Evolutionary conservation across 78 protist species (phyloP).

Genomic region (Dictyostelium discoideum): DNA sequence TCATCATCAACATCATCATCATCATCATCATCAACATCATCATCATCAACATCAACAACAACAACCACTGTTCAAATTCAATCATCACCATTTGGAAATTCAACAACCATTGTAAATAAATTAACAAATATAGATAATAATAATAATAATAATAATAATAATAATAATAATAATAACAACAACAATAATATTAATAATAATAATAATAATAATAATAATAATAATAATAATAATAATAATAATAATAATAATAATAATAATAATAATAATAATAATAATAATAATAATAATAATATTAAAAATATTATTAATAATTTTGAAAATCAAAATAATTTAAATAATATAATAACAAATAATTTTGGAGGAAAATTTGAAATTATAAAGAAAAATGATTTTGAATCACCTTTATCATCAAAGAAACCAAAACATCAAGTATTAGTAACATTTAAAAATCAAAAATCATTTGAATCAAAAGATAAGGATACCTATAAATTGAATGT

Average conservation of each 20-base stretch:
- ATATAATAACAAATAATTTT: not conserved
- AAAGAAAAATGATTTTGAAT: not conserved
- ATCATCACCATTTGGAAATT: not conserved
- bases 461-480: conserved; percentile 35
- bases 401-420: not conserved
- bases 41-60: not conserved
- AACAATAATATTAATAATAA: not conserved
- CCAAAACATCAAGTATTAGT: conserved; percentile 42
- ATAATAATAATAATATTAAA: not conserved
- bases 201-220: not conserved
- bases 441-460: conserved; percentile 38
- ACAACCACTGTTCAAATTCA: not conserved
- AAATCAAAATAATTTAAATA: not conserved
- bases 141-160: not conserved
- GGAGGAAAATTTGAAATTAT: not conserved
- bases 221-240: not conserved
- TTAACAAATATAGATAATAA: not conserved
- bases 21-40: too few species aligned
- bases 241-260: not conserved
- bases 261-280: not conserved
- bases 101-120: not conserved
- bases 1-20: too few species aligned
- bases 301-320: not conserved
- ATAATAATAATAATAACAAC: not conserved
- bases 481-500: conserved; percentile 62